Evolutionary conservation across 2,329 filamentous ascomycete species (phyloP), one percentile per base, ranked within the genome.

Genomic region (Penicillium sp.): DNA sequence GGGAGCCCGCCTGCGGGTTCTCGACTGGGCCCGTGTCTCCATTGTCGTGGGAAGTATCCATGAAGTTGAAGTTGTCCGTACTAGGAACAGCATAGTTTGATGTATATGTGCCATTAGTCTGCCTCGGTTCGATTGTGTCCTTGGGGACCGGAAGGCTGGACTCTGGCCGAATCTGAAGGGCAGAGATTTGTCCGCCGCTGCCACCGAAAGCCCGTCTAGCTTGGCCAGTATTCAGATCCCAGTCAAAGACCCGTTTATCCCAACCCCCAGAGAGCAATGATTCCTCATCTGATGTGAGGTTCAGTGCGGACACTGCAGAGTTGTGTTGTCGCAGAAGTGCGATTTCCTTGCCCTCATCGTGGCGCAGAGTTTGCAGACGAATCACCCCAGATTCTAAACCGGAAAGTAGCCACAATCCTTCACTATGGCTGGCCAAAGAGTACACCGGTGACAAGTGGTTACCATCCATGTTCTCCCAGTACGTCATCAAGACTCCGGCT

Each of bases 381-480:
- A 99, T 97, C 11, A 85, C 88, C 2, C 94, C 94, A 1, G 89
- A 94, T 66, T 97, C 92, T 4, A 95, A 79, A 0, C 94, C 94
- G 0, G 91, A 94, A 0, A 99, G 80, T 10, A 97, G 78, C 94
- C 94, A 99, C 2, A 97, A 77, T 0, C 90, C 91, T 66, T 94
- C 85, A 42, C 90, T 91, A 59, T 99, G 91, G 5, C 95, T 88
- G 1, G 94, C 94, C 26, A 99, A 79, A 7, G 92, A 96, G 73
- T 99, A 99, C 0, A 99, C 93, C 0, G 94, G 91, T 10, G 91
- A 96, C n/a, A 93, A 75, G 5, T 74, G 70, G 43, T 76, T 75
- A 2, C 85, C 84, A 69, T 99, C 93, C 71, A 97, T 92, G 67
- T 97, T 99, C 73, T 97, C 94, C 94, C 94, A 99, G 73, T 99